Base-by-base conservation (phyloP, 805 yeast genomes). In the Starmera dryadoides region DNA sequence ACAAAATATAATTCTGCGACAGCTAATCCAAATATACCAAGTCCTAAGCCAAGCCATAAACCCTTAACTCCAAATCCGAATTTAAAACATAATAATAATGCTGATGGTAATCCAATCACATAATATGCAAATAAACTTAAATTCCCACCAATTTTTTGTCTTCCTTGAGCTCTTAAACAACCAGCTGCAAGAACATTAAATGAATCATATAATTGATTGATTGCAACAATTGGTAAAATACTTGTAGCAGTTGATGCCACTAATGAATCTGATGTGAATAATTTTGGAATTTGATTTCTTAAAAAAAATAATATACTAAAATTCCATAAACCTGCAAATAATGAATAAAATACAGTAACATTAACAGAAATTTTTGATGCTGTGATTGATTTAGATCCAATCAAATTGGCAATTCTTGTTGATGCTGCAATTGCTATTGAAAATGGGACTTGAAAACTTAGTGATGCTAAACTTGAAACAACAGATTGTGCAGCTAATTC, bases 171-270 rank as follows among this genome's bases (percentile, higher is more conserved):
- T 43, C 95, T 64, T 42, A 86, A 62, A 30, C 81, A 70, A 1
- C 91, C 93, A 33, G 82, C 78, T 3, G 86, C 79, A n/a, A 83
- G 78, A 35, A 81, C 75, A 14, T 85, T 81, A n/a, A 82, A 54
- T 3, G 86, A 80, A 56, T 86, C 94, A 42, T 75, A 72, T 2
- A 85, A 58, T 47, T 82, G 87, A 47, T 81, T 73, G 2, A 79
- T 46, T 1, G 88, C 76, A 21, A 84, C 73, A 35, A 79, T 63
- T 2, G 91, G 88, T 51, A 83, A 71, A 18, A 82, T 62, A 7
- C 59, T 53, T 2, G 69, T 67, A n/a, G 82, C 76, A 43, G 75
- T 53, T 1, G 50, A 49, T 10, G 71, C 61, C 7, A 86, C 87
- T 1, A 66, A 73, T 11, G 62, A 62, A 55, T 86, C 93, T 16